Evolutionary conservation across 768 basidiomycete genomes (phyloP), one percentile per base, ranked within the genome.

Genomic region (Termitomyces sp.): DNA sequence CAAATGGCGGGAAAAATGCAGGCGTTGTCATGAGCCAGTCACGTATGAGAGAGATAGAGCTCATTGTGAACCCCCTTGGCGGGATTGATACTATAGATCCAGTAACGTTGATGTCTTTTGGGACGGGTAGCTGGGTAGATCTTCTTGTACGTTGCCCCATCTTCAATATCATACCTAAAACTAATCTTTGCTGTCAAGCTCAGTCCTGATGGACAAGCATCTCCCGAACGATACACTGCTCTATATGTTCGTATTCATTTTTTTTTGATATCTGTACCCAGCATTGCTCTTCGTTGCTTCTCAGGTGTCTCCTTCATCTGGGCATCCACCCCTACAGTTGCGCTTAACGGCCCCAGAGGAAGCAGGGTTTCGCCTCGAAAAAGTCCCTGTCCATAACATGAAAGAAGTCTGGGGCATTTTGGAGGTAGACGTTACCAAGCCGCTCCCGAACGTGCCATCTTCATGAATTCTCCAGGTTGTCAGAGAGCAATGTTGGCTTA

Each of bases 401-500:
- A 84, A 82, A 60, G 84, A 93, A 64, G 82, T 89, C 1, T 89
- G 85, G 82, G 83, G 79, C 2, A 79, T 92, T 46, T 67, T 92
- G 19, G 89, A 92, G 74, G 89, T 86, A 63, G 46, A 69, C 58
- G 31, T 42, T 5, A 41, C 42, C 9, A 28, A 9, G 12, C 38
- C 3, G 31, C 28, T 28, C 38, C 61, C 21, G 23, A 21, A 48
- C 12, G 56, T 58, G 15, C n/a, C 41, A 42, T 41, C 28, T 35
- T 50, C 51, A 59, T 19, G 50, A 30, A 51, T 40, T 11, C 35
- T 30, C 4, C 42, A 89, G 86, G 79, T 93, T 63, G 87, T 92
- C 5, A 78, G 80, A 57, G 90, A 92, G 58, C 91, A 92, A 69
- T 88, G 86, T 63, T 93, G 91, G 91, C 64, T 92, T 17, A 93